Base-by-base conservation (phyloP, 2,329 filamentous ascomycete species). In the Bimuria novae-zelandiae region DNA sequence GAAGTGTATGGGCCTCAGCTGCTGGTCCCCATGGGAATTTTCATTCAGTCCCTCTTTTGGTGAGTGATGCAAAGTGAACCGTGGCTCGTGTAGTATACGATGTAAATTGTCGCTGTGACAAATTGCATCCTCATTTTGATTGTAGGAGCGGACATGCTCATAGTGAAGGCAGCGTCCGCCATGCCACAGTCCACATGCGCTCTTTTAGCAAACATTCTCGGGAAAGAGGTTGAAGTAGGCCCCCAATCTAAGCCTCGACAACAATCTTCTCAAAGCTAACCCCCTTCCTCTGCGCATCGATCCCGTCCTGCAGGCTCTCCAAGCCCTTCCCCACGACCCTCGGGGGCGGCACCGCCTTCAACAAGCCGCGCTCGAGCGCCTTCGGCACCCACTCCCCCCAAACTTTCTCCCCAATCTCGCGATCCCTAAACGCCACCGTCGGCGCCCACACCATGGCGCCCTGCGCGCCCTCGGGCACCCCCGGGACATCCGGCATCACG, bases 191-290 rank as follows among this genome's bases (percentile, higher is more conserved):
- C n/a, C n/a, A n/a, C n/a, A n/a, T n/a, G n/a, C n/a, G n/a, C n/a
- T n/a, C n/a, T n/a, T n/a, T n/a, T n/a, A n/a, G n/a, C n/a, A n/a
- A n/a, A n/a, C n/a, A n/a, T n/a, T n/a, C n/a, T n/a, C n/a, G n/a
- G n/a, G n/a, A n/a, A n/a, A n/a, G n/a, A n/a, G n/a, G n/a, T n/a
- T n/a, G n/a, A n/a, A n/a, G n/a, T n/a, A n/a, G n/a, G n/a, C n/a
- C n/a, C n/a, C n/a, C n/a, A n/a, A 70, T 36, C 29, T 49, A 65
- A 16, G 63, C 44, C 32, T 64, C 63, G 17, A 73, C 56, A 17
- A 72, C 70, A 46, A 72, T 56, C 60, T 71, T 72, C n/a, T 56
- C 57, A 49, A 67, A 72, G 49, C 69, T 72, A 19, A 72, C 63
- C 7, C 69, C 70, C 49, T 67, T 59, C 56, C 63, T 68, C 52